Evolutionary conservation across 2,329 filamentous ascomycete species (phyloP), one percentile per base, ranked within the genome.

Genomic region (Aureobasidium sp.): DNA sequence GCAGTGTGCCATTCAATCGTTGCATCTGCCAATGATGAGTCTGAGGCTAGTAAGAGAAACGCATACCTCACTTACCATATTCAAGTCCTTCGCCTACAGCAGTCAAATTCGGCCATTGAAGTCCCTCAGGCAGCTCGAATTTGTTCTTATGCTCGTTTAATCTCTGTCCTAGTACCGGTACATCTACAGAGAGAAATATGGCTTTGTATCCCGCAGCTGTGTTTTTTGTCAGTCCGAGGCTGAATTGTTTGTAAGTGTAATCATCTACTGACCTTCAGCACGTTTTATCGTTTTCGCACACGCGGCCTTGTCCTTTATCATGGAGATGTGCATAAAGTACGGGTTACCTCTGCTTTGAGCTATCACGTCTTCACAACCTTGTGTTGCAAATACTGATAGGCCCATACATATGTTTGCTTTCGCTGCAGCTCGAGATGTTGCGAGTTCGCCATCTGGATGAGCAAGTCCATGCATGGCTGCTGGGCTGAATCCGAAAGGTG

Each of bases 161-260:
- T 0, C 85, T 78, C 25, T 79, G 78, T 0, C 85, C 85, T 0
- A 87, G 76, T 2, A 84, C 77, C 0, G 85, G 84, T 0, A 79
- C 78, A 65, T 88, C 86, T 0, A 86, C 82, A 0, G 84, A 82
- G 2, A 88, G 70, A 43, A 88, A 80, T 2, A 87, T 70, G 0
- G 84, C 85, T 66, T 83, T 83, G 71, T 83, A 86, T 6, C 84
- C 83, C 0, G 82, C 78, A 64, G 74, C 59, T 63, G 48, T 38
- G 15, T 13, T 7, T 8, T n/a, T n/a, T 20, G 27, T 61, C 58
- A 61, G 58, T 40, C 15, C 1, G 77, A 81, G 54, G 4, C 64
- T 33, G 23, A 23, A 31, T 6, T 4, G 15, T 40, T 16, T 4
- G 15, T 40, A 9, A 31, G 20, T 23, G 13, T 27, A 18, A 16